A percentile compares a stretch with the other conserved stretches of the same genome.
Evolutionary conservation across 2,329 filamentous ascomycete genomes (phyloP).

Genomic region (Pezicula radicicola): DNA sequence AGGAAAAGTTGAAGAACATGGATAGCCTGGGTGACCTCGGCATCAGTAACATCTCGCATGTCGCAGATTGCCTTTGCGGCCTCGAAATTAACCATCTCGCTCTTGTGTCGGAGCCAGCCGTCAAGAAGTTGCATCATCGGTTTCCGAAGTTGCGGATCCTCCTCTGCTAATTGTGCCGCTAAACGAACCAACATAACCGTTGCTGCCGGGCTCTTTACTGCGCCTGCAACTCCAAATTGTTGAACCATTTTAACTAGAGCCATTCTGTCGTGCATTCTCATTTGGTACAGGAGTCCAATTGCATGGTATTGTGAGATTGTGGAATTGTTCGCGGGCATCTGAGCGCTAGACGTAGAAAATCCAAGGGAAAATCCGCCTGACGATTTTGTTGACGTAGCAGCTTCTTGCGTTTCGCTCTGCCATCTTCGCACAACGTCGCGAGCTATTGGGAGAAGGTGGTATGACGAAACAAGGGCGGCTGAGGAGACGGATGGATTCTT

Average conservation of each 20-base stretch:
- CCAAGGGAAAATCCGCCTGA: constrained; percentile 87
- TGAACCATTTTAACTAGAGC: constrained; percentile 99
- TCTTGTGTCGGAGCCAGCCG: constrained; percentile 96
- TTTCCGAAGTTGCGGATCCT: constrained; percentile 83
- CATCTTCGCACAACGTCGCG: constrained; percentile 93
- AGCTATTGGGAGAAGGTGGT: constrained; percentile 94
- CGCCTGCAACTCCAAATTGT: constrained; percentile 88
- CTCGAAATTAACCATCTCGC: constrained; percentile 99
- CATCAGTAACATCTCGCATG: constrained; percentile 88
- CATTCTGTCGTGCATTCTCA: constrained; percentile 97
- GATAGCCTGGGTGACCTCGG: constrained; percentile 86
- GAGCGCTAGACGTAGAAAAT: constrained; percentile 76
- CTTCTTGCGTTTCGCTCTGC: constrained; percentile 98
- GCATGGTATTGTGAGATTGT: constrained; percentile 99
- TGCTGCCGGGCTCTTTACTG: constrained; percentile 91
- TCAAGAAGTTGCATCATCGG: constrained; percentile 98
- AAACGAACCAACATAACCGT: constrained; percentile 89
- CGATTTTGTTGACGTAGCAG: constrained; percentile 85
- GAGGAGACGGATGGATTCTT: constrained; percentile 97
- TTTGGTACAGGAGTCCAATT: constrained; percentile 95
- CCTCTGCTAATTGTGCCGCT: constrained; percentile 89
- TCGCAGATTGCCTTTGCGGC: constrained; percentile 97
- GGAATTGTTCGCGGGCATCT: constrained; percentile 82
- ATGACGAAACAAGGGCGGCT: constrained; percentile 92
- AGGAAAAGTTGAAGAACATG: constrained; percentile 96